phyloP scores from a whole-genome alignment of 2,329 filamentous ascomycete genomes.

The Talaromyces sp. region DNA sequence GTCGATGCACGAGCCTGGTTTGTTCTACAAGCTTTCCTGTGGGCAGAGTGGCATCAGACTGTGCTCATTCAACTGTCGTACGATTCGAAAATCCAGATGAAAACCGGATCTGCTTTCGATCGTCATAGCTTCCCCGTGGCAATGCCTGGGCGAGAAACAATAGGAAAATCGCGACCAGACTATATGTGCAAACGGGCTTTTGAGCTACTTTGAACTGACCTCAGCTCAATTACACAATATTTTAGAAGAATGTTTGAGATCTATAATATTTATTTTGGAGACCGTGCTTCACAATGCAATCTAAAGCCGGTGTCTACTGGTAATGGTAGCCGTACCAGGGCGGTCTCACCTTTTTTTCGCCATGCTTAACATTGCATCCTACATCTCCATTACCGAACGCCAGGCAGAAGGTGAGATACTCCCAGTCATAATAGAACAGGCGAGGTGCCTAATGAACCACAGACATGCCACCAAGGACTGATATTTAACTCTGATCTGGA shows the following conservation, averaged over 20 bases:
- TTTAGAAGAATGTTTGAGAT: slow-evolving; percentile 18
- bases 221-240: slow-evolving; percentile 18
- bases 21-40: slow-evolving; percentile 16
- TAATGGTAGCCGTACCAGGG: not conserved
- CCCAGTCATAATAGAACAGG: slow-evolving; percentile 15
- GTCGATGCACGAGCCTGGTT: slow-evolving; percentile 7
- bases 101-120: not conserved
- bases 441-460: slow-evolving; percentile 23
- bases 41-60: slow-evolving; percentile 14
- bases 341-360: slow-evolving; percentile 15
- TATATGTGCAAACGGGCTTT: slow-evolving; percentile 24
- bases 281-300: slow-evolving; percentile 19
- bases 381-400: slow-evolving; percentile 3
- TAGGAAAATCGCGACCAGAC: not conserved
- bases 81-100: not conserved
- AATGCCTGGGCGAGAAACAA: slow-evolving; percentile 9
- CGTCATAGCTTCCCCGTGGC: not conserved
- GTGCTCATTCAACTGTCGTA: slow-evolving; percentile 14
- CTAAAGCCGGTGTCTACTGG: not conserved
- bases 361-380: slow-evolving; percentile 13
- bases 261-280: slow-evolving; percentile 17
- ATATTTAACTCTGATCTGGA: slow-evolving; percentile 24
- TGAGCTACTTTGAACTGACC: slow-evolving; percentile 22
- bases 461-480: slow-evolving; percentile 22
- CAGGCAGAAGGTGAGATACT: slow-evolving; percentile 2